Base-by-base conservation (phyloP, 768 basidiomycete species). In the Mycena amicta region DNA sequence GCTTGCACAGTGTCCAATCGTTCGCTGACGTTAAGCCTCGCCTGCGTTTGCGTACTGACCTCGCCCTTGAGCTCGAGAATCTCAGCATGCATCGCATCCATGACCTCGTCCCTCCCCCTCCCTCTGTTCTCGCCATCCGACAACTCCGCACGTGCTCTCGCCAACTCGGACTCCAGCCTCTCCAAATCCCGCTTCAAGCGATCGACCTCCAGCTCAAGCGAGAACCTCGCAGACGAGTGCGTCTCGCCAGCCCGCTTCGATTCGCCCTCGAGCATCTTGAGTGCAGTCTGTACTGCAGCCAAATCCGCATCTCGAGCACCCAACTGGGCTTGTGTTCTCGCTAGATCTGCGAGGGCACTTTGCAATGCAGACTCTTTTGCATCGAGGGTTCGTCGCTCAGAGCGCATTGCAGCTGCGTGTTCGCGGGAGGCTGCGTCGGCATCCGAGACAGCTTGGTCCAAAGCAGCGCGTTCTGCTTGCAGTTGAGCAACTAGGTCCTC, bases 201-300 rank as follows among this genome's bases (percentile, higher is more conserved):
- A 61, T 98, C 96, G 1, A 91, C 79, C 71, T 99, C 95, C 20
- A 98, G 82, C 70, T 97, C 92, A 29, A 98, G 75, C 0, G 91
- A 91, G 76, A 93, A 92, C 43, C 86, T 80, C 23, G 93, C 89
- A 2, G 87, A 88, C 0, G 89, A 89, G 66, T 90, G 90, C 13
- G 87, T 85, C 74, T 96, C 93, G 22, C 95, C 95, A 0, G 88
- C 80, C 56, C 85, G 81, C 73, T 88, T 88, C 23, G 87, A 85
- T 71, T 95, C 92, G 27, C 80, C 76, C 67, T 97, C 93, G 47
- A 91, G 72, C 1, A 77, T 72, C 61, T 85, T 82, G n/a, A 97
- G 75, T 0, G 87, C 87, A 5, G 72, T 72, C 66, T 97, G 91
- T 2, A 97, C 83, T 0, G 84, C 81, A 1, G 77, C 75, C 13